Evolutionary conservation across 495 filamentous ascomycete genomes (phyloP).

Genomic region (Xylaria cubensis): DNA sequence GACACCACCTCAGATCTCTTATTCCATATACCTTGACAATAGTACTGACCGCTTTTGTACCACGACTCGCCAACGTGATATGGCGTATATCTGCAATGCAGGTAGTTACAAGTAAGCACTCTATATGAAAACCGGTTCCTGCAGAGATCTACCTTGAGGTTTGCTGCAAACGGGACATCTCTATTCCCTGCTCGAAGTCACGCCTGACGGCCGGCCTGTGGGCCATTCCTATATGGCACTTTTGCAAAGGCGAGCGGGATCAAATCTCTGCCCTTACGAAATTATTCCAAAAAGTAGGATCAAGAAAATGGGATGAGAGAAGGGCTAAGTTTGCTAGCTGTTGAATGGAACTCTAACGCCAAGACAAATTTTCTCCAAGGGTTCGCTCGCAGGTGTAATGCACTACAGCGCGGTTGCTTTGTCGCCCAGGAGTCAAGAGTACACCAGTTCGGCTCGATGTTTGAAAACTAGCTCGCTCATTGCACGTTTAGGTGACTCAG

Average conservation of each 20-base stretch:
- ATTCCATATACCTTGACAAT: background rate
- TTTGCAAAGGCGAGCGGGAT: background rate
- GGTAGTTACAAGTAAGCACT: background rate
- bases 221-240: constrained; percentile 8
- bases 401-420: background rate
- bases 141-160: background rate
- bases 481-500: background rate
- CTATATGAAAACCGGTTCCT: background rate
- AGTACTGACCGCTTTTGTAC: background rate
- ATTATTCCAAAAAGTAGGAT: background rate
- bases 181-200: background rate
- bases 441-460: background rate
- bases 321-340: background rate
- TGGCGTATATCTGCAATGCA: background rate
- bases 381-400: background rate
- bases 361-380: background rate
- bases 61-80: background rate
- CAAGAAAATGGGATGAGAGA: background rate
- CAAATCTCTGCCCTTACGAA: background rate
- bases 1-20: background rate
- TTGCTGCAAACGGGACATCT: background rate
- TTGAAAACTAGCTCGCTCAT: background rate
- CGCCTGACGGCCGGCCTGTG: background rate
- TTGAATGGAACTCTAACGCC: background rate
- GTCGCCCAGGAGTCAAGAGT: background rate